Conservation (phyloP, 179 eudicot genomes). For the Gypsophila paniculata region DNA sequence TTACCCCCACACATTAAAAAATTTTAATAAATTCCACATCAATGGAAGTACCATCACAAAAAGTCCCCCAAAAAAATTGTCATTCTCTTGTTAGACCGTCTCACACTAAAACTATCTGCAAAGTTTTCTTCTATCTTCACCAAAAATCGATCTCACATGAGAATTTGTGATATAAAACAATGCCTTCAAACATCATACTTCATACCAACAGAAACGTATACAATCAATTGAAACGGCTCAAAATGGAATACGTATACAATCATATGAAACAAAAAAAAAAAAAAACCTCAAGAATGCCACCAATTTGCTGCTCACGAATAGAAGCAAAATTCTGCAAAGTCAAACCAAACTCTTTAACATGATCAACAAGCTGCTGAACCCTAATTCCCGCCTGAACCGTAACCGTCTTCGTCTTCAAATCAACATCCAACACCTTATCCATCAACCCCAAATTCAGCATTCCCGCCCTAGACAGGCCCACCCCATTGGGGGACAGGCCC, state of each 20-base stretch:
- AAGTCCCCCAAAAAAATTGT: too few relatives aligned
- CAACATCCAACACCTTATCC: constrained; percentile 86
- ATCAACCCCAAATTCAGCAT: constrained; percentile 80
- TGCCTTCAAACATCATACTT: too few relatives aligned
- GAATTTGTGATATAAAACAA: too few relatives aligned
- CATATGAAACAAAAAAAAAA: too few relatives aligned
- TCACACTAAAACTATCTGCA: too few relatives aligned
- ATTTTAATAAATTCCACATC: background rate
- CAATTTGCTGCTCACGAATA: constrained; percentile 88
- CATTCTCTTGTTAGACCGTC: too few relatives aligned
- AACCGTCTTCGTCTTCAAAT: constrained; percentile 64
- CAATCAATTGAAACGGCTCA: background rate
- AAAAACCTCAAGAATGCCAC: constrained; percentile 85
- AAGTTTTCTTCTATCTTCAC: too few relatives aligned
- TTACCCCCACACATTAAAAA: constrained; percentile 7
- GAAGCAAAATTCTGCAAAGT: constrained; percentile 92
- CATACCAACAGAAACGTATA: too few relatives aligned
- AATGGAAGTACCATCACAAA: background rate
- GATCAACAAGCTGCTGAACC: constrained; percentile 87
- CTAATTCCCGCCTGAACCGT: constrained; percentile 75
- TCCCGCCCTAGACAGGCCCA: constrained; percentile 75
- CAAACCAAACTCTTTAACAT: constrained; percentile 64
- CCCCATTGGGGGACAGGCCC: constrained; percentile 80
- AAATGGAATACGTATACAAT: background rate
- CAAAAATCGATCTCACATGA: too few relatives aligned